Base-by-base conservation (phyloP, 768 basidiomycete species). In the Mycena maculata region DNA sequence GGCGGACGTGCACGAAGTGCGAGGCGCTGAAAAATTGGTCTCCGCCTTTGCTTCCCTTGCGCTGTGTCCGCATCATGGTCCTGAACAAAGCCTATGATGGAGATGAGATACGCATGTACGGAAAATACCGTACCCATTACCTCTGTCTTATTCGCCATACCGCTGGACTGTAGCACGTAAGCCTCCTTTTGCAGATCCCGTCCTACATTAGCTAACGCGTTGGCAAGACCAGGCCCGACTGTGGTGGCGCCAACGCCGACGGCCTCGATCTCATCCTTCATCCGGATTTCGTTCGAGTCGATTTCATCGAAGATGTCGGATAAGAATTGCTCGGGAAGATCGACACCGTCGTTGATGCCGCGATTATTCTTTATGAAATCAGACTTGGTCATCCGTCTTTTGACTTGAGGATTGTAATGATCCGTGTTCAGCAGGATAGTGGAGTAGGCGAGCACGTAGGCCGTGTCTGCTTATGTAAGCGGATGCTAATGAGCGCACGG, bases 11-110 rank as follows among this genome's bases (percentile, higher is more conserved):
- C 63, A 98, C 89, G 68, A 96, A 94, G 74, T 98, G 94, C 0
- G 95, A 98, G 1, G 98, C 98, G 68, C 94, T 95, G 81, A 96
- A 98, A 81, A 95, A 99, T 68, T 97, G 94, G 68, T 98, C 95
- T 27, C 84, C 87, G 7, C 82, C 79, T 77, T 89, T 92, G 10
- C 90, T 87, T 25, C 91, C 89, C 72, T 92, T 93, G n/a, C 93
- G 88, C 75, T 98, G 96, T 28, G 94, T 88, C 33, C 93, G 90
- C 85, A 95, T 93, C 85, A 99, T 87, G 0, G 95, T 96, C 72
- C 87, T 90, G 84, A 99, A 95, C 61, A 99, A 84, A 1, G 95
- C 94, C 94, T 96, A 60, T 22, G 18, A 12, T 22, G 68, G 4
- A 42, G 57, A 5, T 65, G 41, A 31, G 48, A 74, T 30, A 75